These are phyloP conservation scores for Aotearoamyces nothofagi DNA, from an alignment of 2,329 filamentous ascomycete species.

Conservation along the genomic window DNA sequence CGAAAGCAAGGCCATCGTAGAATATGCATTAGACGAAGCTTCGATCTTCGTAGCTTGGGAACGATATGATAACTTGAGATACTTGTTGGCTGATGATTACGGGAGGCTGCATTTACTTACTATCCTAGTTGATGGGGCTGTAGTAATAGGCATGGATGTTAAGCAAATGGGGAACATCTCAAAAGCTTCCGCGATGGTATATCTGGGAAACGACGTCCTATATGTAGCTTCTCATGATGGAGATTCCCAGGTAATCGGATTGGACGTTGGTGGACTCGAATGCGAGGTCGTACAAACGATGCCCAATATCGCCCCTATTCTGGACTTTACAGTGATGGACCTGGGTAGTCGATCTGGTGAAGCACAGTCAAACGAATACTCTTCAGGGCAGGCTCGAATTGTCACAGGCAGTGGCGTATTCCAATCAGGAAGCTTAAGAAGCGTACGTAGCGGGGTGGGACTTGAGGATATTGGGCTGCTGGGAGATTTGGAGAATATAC, in stretches of 20 bases:
- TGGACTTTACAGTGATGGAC: conserved; percentile 94
- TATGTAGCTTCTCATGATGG: conserved; percentile 90
- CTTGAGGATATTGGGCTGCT: conserved; percentile 76
- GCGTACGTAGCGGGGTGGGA: conserved; percentile 85
- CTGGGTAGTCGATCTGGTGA: conserved; percentile 76
- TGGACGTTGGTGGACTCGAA: conserved; percentile 22
- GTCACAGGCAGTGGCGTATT: conserved; percentile 88
- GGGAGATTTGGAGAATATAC: conserved; percentile 61
- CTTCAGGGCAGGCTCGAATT: conserved; percentile 84
- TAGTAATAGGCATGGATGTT: conserved; percentile 60
- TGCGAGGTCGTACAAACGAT: conserved; percentile 61
- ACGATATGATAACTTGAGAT: conserved; percentile 64
- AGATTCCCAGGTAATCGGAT: conserved; percentile 67
- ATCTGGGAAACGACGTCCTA: conserved; percentile 56
- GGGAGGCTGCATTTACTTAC: conserved; percentile 75
- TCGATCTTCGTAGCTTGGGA: conserved; percentile 90
- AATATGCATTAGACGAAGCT: conserved; percentile 51
- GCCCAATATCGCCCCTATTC: conserved; percentile 74
- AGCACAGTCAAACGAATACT: conserved; percentile 74
- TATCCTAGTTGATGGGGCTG: conserved; percentile 49
- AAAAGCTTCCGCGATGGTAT: conserved; percentile 63
- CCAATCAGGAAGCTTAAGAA: conserved; percentile 75
- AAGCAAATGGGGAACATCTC: conserved; percentile 51
- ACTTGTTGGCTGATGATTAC: conserved; percentile 85
- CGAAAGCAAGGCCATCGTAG: conserved; percentile 49